Evolutionary conservation across 2,329 filamentous ascomycete species (phyloP).

Genomic region (Ophiocordyceps polyrhachis-furcata): DNA sequence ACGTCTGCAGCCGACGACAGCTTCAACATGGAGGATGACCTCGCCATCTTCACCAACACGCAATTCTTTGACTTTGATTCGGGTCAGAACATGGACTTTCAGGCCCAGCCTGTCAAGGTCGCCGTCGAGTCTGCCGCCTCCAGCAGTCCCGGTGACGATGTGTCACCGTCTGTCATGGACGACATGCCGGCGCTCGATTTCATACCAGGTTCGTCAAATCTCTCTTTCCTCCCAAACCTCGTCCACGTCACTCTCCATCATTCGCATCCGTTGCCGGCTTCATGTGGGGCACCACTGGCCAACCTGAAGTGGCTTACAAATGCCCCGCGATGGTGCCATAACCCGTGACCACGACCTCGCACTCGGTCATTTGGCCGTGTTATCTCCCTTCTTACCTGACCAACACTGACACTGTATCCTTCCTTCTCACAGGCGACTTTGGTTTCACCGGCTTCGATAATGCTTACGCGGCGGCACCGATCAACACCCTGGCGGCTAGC

Average conservation of each 20-base stretch:
- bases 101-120: constrained; percentile 27
- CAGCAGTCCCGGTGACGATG: constrained; percentile 18
- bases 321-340: constrained; percentile 39
- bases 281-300: constrained; percentile 5
- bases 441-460: constrained; percentile 35
- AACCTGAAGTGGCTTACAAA: constrained; percentile 20
- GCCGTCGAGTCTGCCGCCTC: constrained; percentile 13
- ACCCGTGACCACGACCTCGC: constrained; percentile 26
- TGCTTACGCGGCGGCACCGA: constrained; percentile 29
- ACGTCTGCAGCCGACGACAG: constrained; percentile 28
- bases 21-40: constrained; percentile 49
- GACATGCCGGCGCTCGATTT: constrained; percentile 31
- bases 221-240: background rate
- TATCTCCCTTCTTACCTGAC: background rate
- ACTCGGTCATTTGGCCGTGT: background rate
- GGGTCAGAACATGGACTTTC: constrained; percentile 38
- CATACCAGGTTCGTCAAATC: constrained; percentile 24
- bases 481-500: constrained; percentile 20
- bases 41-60: constrained; percentile 66
- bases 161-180: constrained; percentile 21
- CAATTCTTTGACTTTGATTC: constrained; percentile 67
- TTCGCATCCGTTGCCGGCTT: background rate
- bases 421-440: constrained; percentile 35
- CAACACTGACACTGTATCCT: constrained; percentile 5
- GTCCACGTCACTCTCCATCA: background rate